phyloP scores from a whole-genome alignment of 108 stramenopile genomes.

The Mediolabrus comicus region DNA sequence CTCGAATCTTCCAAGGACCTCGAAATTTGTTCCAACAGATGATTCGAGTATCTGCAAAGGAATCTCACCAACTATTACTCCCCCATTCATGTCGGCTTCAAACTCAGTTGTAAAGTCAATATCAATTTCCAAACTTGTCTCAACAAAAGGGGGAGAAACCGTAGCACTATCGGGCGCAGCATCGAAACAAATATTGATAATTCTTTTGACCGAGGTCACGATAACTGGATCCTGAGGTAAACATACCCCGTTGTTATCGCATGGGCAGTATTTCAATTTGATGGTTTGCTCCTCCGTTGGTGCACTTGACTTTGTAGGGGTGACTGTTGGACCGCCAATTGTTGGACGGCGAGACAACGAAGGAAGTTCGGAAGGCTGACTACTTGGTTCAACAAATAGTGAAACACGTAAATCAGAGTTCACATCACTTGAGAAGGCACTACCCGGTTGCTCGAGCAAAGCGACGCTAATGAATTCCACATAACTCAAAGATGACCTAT shows the following conservation, averaged over 20 bases:
- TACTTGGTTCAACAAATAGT: neutral
- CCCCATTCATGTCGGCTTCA: too few species aligned
- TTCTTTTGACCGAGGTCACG: neutral
- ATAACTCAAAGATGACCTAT: neutral
- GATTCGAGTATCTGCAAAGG: neutral
- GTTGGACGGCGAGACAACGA: neutral
- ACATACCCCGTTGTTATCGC: neutral
- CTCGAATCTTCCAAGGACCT: neutral
- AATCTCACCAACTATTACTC: neutral
- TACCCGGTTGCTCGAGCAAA: neutral
- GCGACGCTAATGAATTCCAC: neutral
- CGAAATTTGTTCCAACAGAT: neutral
- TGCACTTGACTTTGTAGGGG: neutral
- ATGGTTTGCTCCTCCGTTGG: neutral
- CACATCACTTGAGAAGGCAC: neutral
- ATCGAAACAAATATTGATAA: neutral
- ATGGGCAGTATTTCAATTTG: neutral
- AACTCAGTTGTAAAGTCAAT: neutral
- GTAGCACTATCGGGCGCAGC: neutral
- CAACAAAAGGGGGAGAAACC: neutral
- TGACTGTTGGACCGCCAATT: neutral
- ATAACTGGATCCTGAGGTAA: neutral
- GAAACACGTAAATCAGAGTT: neutral
- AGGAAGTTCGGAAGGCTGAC: neutral
- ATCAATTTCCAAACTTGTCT: too few species aligned